Evolutionary conservation across 1,284 basidiomycete species (phyloP).

Genomic region (Phellopilus nigrolimitatus): DNA sequence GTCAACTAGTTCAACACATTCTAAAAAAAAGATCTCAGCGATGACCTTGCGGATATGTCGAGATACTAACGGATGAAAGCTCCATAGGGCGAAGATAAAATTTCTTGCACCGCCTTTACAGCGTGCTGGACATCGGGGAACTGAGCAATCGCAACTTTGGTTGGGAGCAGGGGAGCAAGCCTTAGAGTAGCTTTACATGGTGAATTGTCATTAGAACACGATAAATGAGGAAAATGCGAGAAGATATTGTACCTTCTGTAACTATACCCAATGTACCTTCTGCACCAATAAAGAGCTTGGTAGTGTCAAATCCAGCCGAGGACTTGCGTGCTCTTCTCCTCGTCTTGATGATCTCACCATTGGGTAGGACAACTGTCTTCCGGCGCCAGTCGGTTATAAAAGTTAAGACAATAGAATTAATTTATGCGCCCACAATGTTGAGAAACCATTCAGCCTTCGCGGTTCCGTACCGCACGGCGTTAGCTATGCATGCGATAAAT

Average conservation of each 20-base stretch:
- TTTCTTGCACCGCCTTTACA: constrained; percentile 39
- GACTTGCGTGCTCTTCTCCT: constrained; percentile 49
- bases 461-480: constrained; percentile 57
- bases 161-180: constrained; percentile 46
- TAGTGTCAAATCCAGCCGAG: constrained; percentile 52
- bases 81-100: constrained; percentile 37
- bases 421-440: constrained; percentile 32
- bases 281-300: constrained; percentile 54
- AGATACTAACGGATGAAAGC: constrained; percentile 13
- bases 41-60: constrained; percentile 15
- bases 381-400: neutral
- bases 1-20: constrained; percentile 45
- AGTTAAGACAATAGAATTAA: neutral
- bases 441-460: constrained; percentile 46
- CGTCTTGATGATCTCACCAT: constrained; percentile 59
- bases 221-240: neutral
- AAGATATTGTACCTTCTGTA: constrained; percentile 37
- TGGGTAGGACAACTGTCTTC: constrained; percentile 48
- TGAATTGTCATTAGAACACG: neutral
- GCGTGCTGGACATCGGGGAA: constrained; percentile 25
- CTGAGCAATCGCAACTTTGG: constrained; percentile 26
- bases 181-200: constrained; percentile 38
- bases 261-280: constrained; percentile 59
- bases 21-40: constrained; percentile 15
- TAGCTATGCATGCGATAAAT: constrained; percentile 23